Conservation (phyloP, 768 basidiomycete species). For the Clitopilus passeckerianus region DNA sequence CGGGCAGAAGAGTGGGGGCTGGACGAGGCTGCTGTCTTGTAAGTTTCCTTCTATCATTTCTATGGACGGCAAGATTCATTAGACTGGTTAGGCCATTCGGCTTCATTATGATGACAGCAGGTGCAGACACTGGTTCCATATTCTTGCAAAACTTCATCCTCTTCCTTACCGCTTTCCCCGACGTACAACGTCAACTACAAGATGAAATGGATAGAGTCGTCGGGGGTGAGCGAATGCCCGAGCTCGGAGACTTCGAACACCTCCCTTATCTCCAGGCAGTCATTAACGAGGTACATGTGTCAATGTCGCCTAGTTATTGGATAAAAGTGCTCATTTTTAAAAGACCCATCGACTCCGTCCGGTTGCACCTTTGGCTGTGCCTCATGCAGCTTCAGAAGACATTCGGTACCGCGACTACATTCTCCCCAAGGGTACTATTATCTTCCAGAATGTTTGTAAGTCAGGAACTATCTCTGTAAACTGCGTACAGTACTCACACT, state of each 20-base stretch:
- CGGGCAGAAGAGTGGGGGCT: conserved; percentile 6
- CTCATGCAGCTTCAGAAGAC: conserved; percentile 8
- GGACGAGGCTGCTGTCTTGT: background rate
- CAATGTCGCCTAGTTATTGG: background rate
- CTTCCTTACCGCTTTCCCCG: conserved; percentile 13
- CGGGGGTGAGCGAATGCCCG: conserved; percentile 18
- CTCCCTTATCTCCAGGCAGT: conserved; percentile 22
- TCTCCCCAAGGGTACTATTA: background rate
- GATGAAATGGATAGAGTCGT: conserved; percentile 21
- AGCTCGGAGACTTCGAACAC: conserved; percentile 15
- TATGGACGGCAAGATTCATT: conserved; percentile 5
- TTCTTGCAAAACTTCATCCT: conserved; percentile 15
- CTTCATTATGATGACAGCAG: conserved; percentile 18
- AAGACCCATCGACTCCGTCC: conserved; percentile 16
- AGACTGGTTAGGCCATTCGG: conserved; percentile 17
- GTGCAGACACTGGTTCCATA: conserved; percentile 20
- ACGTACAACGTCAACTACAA: conserved; percentile 20
- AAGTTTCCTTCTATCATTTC: background rate
- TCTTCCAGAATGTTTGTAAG: background rate
- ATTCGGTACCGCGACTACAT: background rate
- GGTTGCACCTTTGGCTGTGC: conserved; percentile 11
- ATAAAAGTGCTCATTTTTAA: background rate
- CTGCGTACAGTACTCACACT: too few relatives aligned
- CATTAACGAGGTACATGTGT: conserved; percentile 12
- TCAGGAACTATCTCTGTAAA: background rate